Percentiles rank a stretch among this genome's conserved stretches.
Evolutionary conservation across 2,329 filamentous ascomycete genomes (phyloP).

Genomic region (Exophiala viscosa): DNA sequence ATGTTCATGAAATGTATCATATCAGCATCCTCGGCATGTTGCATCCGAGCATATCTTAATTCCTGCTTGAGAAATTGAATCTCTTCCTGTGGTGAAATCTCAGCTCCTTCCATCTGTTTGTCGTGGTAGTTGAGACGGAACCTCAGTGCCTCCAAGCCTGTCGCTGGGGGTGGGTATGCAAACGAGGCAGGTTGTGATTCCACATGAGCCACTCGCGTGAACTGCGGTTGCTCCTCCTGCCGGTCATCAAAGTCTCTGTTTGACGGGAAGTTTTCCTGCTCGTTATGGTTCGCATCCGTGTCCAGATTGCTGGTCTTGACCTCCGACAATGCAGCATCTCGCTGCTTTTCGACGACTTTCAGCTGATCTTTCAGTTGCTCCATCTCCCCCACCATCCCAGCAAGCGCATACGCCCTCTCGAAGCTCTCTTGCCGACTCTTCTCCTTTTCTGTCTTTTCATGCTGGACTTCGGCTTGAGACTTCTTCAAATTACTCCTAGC

Average conservation of each 20-base stretch:
- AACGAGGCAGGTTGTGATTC: not conserved
- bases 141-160: conserved; percentile 11
- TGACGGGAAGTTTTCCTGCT: conserved; percentile 2
- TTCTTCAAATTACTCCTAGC: conserved; percentile 44
- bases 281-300: not conserved
- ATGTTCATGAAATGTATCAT: conserved; percentile 51
- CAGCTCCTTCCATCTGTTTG: conserved; percentile 29
- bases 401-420: conserved; percentile 45
- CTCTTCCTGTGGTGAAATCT: conserved; percentile 36
- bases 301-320: conserved; percentile 8
- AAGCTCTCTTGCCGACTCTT: conserved; percentile 46
- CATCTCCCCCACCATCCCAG: conserved; percentile 44
- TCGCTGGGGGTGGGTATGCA: not conserved
- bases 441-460: conserved; percentile 47
- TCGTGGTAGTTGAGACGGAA: conserved; percentile 10
- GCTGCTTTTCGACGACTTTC: conserved; percentile 38
- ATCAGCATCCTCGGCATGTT: conserved; percentile 49
- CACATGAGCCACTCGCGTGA: not conserved
- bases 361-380: conserved; percentile 42
- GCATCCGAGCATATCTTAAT: conserved; percentile 49
- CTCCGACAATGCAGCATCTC: conserved; percentile 27
- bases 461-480: conserved; percentile 51
- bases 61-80: conserved; percentile 47
- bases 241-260: not conserved
- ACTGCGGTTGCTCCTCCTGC: not conserved